Conservation (phyloP, 1,139 yeast species). For the Eremothecium cymbalariae region DNA sequence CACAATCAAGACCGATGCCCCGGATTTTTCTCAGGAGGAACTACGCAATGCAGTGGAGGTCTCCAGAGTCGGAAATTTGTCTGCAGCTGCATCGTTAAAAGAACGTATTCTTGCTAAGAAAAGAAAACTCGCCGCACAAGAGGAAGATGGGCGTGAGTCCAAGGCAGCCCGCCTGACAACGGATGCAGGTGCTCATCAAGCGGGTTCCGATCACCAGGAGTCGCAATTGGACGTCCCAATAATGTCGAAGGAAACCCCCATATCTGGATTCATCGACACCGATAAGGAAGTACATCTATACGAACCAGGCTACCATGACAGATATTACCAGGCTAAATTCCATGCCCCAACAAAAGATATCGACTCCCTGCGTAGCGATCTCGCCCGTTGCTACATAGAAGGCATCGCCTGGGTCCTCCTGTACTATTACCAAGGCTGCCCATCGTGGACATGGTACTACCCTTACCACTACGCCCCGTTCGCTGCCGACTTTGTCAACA, state of each 20-base stretch:
- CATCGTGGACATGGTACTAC: conserved; percentile 97
- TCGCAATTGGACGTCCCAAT: conserved; percentile 24
- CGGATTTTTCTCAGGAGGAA: conserved; percentile 23
- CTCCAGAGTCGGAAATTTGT: conserved; percentile 33
- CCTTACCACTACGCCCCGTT: conserved; percentile 98
- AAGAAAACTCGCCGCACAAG: conserved; percentile 15
- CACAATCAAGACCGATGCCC: conserved; percentile 13
- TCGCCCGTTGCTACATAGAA: conserved; percentile 73
- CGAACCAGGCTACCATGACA: conserved; percentile 79
- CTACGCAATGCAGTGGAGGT: conserved; percentile 30
- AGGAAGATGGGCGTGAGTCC: conserved; percentile 17
- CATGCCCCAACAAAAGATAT: conserved; percentile 49
- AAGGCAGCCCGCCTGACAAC: not conserved
- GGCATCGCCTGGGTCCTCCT: conserved; percentile 93
- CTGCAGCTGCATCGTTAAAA: conserved; percentile 39
- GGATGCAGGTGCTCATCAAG: conserved; percentile 11
- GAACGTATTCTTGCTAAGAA: conserved; percentile 31
- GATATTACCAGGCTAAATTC: conserved; percentile 77
- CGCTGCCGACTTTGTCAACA: conserved; percentile 72
- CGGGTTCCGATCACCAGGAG: conserved; percentile 15
- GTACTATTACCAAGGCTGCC: conserved; percentile 95
- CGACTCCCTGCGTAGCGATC: conserved; percentile 45
- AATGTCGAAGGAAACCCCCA: conserved; percentile 22
- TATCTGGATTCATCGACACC: conserved; percentile 33
- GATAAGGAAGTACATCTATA: conserved; percentile 62